Percentiles rank a stretch among this genome's conserved stretches.
Evolutionary conservation across 768 basidiomycete genomes (phyloP).

Genomic region (Amanita thiersii): DNA sequence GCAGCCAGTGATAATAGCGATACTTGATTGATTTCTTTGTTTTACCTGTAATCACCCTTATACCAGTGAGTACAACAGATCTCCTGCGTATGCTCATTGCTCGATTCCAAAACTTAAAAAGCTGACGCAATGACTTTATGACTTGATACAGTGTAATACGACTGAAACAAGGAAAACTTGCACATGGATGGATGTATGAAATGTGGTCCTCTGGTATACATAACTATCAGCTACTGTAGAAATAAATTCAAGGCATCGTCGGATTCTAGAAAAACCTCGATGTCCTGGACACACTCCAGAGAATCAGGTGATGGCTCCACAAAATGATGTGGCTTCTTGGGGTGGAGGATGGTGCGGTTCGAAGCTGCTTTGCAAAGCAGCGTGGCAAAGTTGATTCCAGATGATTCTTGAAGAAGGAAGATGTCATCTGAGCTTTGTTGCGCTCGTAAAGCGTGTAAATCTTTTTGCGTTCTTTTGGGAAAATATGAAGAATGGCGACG

Average conservation of each 20-base stretch:
- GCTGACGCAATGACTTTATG: too few species aligned
- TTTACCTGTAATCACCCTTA: too few species aligned
- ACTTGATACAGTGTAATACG: too few species aligned
- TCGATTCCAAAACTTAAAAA: too few species aligned
- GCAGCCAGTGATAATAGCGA: constrained; percentile 67
- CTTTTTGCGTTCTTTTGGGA: too few species aligned
- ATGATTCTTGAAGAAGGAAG: too few species aligned
- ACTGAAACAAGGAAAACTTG: too few species aligned
- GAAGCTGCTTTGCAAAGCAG: constrained; percentile 3
- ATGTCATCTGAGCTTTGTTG: too few species aligned
- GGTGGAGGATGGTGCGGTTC: constrained; percentile 5
- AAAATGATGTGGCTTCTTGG: background rate
- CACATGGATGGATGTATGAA: background rate
- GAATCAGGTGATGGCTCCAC: background rate
- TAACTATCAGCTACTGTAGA: background rate
- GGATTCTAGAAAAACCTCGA: background rate
- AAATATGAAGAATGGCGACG: too few species aligned
- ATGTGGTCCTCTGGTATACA: background rate
- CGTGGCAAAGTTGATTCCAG: constrained; percentile 2
- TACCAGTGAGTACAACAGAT: background rate
- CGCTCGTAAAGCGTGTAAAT: too few species aligned
- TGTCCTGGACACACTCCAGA: too few species aligned
- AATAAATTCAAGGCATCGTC: constrained; percentile 5
- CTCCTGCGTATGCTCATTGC: too few species aligned
- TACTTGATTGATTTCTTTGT: background rate